Base-by-base conservation (phyloP, 2,329 filamentous ascomycete species). In the Elsinoe arachidis region DNA sequence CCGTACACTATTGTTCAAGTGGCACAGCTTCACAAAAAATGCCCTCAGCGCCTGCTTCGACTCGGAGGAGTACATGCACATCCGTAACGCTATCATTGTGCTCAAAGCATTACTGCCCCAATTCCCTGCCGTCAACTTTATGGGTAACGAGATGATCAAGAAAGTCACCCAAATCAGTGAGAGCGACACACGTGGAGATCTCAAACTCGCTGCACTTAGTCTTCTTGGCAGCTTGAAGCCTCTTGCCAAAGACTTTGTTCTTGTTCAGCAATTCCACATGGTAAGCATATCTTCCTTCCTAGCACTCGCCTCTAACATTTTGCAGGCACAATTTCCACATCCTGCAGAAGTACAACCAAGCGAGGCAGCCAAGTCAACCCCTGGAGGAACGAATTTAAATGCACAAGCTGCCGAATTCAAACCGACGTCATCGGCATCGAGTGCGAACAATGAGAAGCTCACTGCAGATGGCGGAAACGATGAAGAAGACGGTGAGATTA, bases 51-150 rank as follows among this genome's bases (percentile, higher is more conserved):
- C 81, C 37, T 96, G 92, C 68, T 78, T 99, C 47, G 83, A 83
- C 15, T 86, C 86, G 26, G 84, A 82, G 33, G 92, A 97, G 72
- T 99, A 93, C 81, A 96, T 96, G 87, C 91, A 96, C 70, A 95
- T 97, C 68, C 85, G 92, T 57, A 99, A 99, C 69, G 90, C 90
- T 44, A 95, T 97, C 63, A 93, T 87, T 58, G 80, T 97, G 3
- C 78, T 99, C 59, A 95, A 93, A 68, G 80, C 83, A 10, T 79
- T 96, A 49, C 81, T 89, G 21, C 84, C 90, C 53, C 80, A 84
- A 65, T 99, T 96, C 78, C 95, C 93, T 3, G 86, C 85, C 14
- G 83, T 97, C 58, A 90, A 95, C 67, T 93, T 90, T 70, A 92
- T 95, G 79, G 93, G 89, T 34, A 78, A 80, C 33, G 76, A 80